Evolutionary conservation across 805 yeast genomes (phyloP).

Genomic region (Alloascoidea africana): DNA sequence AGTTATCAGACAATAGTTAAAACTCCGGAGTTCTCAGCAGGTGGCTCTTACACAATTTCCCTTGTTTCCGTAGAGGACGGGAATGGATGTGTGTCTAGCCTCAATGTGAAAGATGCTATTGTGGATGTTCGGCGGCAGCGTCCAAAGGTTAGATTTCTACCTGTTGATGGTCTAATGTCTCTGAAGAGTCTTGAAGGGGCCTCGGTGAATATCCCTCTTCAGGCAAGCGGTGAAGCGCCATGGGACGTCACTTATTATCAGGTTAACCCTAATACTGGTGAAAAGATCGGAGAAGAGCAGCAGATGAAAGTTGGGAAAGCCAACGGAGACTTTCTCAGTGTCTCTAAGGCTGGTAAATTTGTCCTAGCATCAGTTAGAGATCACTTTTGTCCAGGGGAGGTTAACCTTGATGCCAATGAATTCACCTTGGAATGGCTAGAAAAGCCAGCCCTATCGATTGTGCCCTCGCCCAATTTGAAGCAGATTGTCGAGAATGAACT

Average conservation of each 20-base stretch:
- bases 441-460: background rate
- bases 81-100: slow-evolving; percentile 64
- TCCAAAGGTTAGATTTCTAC: slow-evolving; percentile 39
- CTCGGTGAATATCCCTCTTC: slow-evolving; percentile 38
- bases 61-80: slow-evolving; percentile 56
- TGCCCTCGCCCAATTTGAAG: background rate
- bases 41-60: slow-evolving; percentile 60
- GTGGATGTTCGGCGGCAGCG: slow-evolving; percentile 57
- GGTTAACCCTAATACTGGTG: background rate
- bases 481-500: background rate
- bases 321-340: background rate
- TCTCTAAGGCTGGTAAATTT: slow-evolving; percentile 21
- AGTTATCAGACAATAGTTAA: slow-evolving; percentile 24
- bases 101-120: slow-evolving; percentile 45
- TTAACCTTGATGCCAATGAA: slow-evolving; percentile 13
- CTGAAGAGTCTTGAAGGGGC: slow-evolving; percentile 35
- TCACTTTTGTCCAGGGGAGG: slow-evolving; percentile 22
- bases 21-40: slow-evolving; percentile 40
- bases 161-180: slow-evolving; percentile 19
- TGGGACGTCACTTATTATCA: slow-evolving; percentile 19
- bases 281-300: background rate
- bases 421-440: background rate
- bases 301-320: background rate
- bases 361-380: slow-evolving; percentile 21
- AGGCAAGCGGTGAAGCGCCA: slow-evolving; percentile 43